Base-by-base conservation (phyloP, 495 filamentous ascomycete genomes). In the Hamigera avellanea region DNA sequence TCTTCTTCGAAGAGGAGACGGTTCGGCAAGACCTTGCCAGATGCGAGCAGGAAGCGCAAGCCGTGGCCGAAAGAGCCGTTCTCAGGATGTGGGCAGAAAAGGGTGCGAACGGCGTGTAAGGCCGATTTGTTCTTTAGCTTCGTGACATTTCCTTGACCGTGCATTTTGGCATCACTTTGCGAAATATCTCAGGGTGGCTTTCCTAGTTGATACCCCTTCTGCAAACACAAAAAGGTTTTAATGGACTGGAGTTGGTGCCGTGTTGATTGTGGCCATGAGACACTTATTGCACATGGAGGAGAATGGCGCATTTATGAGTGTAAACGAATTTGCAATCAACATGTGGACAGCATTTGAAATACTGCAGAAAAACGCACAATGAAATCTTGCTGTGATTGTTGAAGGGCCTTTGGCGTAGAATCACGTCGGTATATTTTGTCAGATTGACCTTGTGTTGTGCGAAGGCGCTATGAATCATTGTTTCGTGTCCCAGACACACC, bases 41-140 rank as follows among this genome's bases (percentile, higher is more conserved):
- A 39, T 64, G 59, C 38, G 66, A 70, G 43, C 49, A 54, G 21
- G 64, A 73, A 38, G 66, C 67, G 32, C 59, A 57, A 21, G 56
- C 56, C 1, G 53, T 71, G 12, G 62, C 57, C 29, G 65, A 73
- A 41, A 43, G 66, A 26, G 66, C 67, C 8, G 57, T 65, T 34
- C 48, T 73, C 16, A 42, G 67, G 19, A 61, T 54, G 48, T 64
- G 66, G 58, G 66, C 57, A 12, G 54, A 59, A 38, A 50, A 41
- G 34, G 60, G 58, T 19, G 61, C 57, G 28, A 15, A 6, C n/a
- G 34, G 40, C 12, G 14, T 37, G 23, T 54, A 35, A 36, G 15
- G 19, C 8, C n/a, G n/a, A n/a, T n/a, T 32, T 28, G 23, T 16
- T 12, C 39, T 18, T 42, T 26, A 5, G 25, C 12, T 19, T 34